Evolutionary conservation across 176 grass and related monocot genomes (phyloP), one percentile per base, ranked within the genome.

Genomic region (Avena insularis): DNA sequence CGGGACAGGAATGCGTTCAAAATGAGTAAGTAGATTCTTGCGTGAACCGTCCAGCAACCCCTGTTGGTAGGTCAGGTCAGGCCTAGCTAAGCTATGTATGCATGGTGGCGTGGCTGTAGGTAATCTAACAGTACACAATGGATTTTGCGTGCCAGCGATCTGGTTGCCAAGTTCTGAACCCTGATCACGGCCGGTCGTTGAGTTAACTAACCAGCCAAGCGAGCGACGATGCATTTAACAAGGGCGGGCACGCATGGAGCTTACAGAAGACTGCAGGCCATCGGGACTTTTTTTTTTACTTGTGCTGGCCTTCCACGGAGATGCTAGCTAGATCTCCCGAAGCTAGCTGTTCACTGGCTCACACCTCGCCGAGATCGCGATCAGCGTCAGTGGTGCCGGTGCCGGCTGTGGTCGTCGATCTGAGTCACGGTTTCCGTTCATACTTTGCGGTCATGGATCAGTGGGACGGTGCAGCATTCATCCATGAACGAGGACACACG

Each of bases 401-500:
- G 60, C 79, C 2, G 15, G 5, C 43, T 10, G 27, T 47, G 16
- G 12, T 49, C 33, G 35, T 25, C 49, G 40, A 43, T 43, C 47
- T 7, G 46, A 9, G 47, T 75, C 77, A 51, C 31, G 82, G 82
- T 49, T 85, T 81, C 83, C 67, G 63, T 66, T 66, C 88, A 86
- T 82, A 82, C 70, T 5, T 65, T 36, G 15, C 68, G 16, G 77
- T 72, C 56, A 23, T 14, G 29, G 27, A 77, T 73, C 77, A 74
- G 16, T 13, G 19, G 36, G 65, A 48, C 11, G 71, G 70, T 84
- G 82, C 53, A 57, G 36, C 10, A 27, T 71, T 15, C 33, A 59
- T 77, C 50, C 83, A 58, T 9, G 49, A 74, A 27, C 20, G 11
- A 89, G 27, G 13, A 16, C 63, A 78, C 82, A 89, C 81, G 55